Evolutionary conservation across 1,139 yeast genomes (phyloP).

Genomic region (Debaryomyces sp.): DNA sequence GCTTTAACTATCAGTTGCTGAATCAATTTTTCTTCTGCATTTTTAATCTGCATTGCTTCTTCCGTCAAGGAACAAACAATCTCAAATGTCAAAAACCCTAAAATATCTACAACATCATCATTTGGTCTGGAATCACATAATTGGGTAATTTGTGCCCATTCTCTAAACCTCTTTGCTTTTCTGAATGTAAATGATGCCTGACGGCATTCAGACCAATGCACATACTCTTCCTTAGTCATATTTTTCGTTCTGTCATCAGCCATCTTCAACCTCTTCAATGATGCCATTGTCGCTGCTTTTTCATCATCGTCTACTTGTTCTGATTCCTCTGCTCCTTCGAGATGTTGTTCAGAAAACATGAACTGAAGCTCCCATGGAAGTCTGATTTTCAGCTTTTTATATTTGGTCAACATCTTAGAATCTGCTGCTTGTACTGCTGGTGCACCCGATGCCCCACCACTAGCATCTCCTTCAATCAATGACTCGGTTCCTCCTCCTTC

Average conservation of each 20-base stretch:
- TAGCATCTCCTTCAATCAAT: constrained; percentile 43
- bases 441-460: constrained; percentile 37
- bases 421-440: constrained; percentile 39
- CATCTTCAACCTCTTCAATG: constrained; percentile 81
- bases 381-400: constrained; percentile 77
- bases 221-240: constrained; percentile 97
- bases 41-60: constrained; percentile 82
- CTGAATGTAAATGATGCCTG: constrained; percentile 96
- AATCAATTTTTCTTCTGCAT: constrained; percentile 56
- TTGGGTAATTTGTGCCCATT: constrained; percentile 90
- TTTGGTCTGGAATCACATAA: constrained; percentile 89
- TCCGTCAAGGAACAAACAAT: constrained; percentile 94
- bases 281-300: constrained; percentile 86
- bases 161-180: constrained; percentile 88
- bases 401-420: constrained; percentile 61
- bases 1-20: constrained; percentile 31
- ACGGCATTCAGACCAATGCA: constrained; percentile 98
- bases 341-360: constrained; percentile 89
- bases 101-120: constrained; percentile 94
- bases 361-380: constrained; percentile 96
- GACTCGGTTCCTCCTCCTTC: constrained; percentile 79
- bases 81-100: constrained; percentile 94
- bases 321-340: constrained; percentile 77
- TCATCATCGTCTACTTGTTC: constrained; percentile 87
- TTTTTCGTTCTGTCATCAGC: constrained; percentile 93